Percentiles rank a stretch among this genome's conserved stretches.
Evolutionary conservation across 208 protist species (phyloP).

Genomic region (Acanthamoeba sp.): DNA sequence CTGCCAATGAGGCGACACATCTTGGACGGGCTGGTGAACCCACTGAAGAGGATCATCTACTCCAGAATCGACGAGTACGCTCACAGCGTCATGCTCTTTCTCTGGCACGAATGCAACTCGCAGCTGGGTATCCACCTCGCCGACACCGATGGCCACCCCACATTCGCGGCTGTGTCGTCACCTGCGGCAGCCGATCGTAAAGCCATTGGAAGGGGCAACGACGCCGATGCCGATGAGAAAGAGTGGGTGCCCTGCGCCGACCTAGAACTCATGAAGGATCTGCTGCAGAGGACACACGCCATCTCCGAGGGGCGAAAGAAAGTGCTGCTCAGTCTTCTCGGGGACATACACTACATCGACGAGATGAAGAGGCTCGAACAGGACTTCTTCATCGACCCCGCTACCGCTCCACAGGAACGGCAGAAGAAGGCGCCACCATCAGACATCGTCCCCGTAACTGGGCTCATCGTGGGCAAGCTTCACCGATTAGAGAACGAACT

Average conservation of each 20-base stretch:
- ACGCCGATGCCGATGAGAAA: neutral
- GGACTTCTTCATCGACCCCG: conserved; percentile 42
- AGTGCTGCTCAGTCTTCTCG: conserved; percentile 7
- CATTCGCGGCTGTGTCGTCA: neutral
- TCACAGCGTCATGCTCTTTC: conserved; percentile 31
- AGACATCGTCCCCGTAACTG: conserved; percentile 41
- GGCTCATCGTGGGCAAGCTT: conserved; percentile 62
- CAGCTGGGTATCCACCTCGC: conserved; percentile 20
- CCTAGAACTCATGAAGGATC: neutral
- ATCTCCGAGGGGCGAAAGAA: neutral
- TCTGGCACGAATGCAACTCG: conserved; percentile 17
- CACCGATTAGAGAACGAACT: conserved; percentile 65
- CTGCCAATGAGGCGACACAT: conserved; percentile 53
- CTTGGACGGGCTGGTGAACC: conserved; percentile 3
- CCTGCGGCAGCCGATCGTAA: neutral
- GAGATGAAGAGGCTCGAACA: conserved; percentile 43
- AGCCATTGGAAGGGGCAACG: neutral
- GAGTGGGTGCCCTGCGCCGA: neutral
- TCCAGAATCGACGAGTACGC: conserved; percentile 31
- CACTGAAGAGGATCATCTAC: conserved; percentile 36
- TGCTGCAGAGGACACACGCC: neutral
- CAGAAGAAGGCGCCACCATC: conserved; percentile 6
- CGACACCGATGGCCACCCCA: neutral
- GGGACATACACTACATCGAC: conserved; percentile 57
- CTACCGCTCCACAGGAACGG: neutral